Evolutionary conservation across 768 basidiomycete genomes (phyloP).

Genomic region (Amanita pallidorosea): DNA sequence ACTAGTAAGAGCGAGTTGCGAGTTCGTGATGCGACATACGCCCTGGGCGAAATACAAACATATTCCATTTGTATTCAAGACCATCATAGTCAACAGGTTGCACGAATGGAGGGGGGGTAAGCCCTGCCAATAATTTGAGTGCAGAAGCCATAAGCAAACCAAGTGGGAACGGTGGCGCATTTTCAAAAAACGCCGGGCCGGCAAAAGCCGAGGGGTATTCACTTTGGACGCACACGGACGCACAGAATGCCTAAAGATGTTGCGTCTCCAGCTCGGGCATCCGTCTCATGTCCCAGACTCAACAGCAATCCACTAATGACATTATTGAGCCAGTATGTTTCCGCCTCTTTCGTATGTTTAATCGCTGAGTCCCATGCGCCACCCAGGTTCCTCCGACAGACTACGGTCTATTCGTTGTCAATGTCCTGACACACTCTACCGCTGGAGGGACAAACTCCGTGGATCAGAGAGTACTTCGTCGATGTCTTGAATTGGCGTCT

Average conservation of each 20-base stretch:
- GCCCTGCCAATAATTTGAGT: constrained; percentile 22
- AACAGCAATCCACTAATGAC: neutral
- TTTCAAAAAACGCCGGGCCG: neutral
- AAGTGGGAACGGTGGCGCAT: neutral
- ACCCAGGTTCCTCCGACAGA: constrained; percentile 38
- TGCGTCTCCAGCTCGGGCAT: neutral
- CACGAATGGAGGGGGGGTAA: constrained; percentile 51
- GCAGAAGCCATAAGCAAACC: constrained; percentile 14
- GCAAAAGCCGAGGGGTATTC: constrained; percentile 1
- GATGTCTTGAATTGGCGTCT: constrained; percentile 58
- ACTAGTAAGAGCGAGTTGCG: neutral
- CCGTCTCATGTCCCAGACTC: constrained; percentile 3
- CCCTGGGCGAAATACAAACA: constrained; percentile 75
- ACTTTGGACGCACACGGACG: neutral
- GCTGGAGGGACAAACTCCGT: constrained; percentile 32
- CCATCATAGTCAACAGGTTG: constrained; percentile 60
- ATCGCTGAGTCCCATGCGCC: neutral
- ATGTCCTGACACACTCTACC: constrained; percentile 37
- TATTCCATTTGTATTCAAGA: constrained; percentile 60
- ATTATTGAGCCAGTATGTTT: constrained; percentile 6
- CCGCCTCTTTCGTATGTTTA: constrained; percentile 3
- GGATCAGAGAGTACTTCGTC: constrained; percentile 52
- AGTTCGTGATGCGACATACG: constrained; percentile 26
- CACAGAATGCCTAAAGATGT: neutral
- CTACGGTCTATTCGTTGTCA: constrained; percentile 49